phyloP scores from a whole-genome alignment of 2,329 filamentous ascomycete species.

The Thyridium curvatum region DNA sequence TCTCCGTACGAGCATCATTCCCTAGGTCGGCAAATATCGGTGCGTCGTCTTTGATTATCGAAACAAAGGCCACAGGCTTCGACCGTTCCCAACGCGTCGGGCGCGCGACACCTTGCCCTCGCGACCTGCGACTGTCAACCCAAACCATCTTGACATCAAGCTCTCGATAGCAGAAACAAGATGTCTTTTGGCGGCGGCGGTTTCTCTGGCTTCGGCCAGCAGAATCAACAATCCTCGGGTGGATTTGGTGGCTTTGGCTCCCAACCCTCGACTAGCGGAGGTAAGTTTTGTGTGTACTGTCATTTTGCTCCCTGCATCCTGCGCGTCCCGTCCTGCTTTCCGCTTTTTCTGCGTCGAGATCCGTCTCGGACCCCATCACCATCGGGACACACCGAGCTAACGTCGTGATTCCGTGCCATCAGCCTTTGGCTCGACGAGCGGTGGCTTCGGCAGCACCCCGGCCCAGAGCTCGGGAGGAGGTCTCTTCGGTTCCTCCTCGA shows the following conservation, averaged over 20 bases:
- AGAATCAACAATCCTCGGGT: slow-evolving; percentile 38
- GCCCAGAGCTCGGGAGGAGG: slow-evolving; percentile 32
- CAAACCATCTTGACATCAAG: slow-evolving; percentile 3
- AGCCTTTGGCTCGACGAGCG: slow-evolving; percentile 28
- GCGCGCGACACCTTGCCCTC: slow-evolving; percentile 15
- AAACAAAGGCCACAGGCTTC: no score
- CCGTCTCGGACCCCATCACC: not conserved
- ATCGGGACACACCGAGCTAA: no score
- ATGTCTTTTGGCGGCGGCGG: slow-evolving; percentile 53
- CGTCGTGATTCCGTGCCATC: not conserved
- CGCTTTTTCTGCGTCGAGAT: not conserved
- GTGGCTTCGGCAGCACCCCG: slow-evolving; percentile 23
- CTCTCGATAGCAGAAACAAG: slow-evolving; percentile 15
- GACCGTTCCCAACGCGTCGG: slow-evolving; percentile 18
- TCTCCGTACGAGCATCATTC: not conserved
- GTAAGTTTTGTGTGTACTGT: slow-evolving; percentile 36
- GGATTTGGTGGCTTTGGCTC: slow-evolving; percentile 54
- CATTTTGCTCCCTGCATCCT: slow-evolving; percentile 3
- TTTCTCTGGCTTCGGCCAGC: slow-evolving; percentile 54
- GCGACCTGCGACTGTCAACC: slow-evolving; percentile 1
- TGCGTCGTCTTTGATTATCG: no score
- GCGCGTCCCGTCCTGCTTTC: not conserved
- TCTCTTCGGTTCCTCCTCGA: slow-evolving; percentile 36
- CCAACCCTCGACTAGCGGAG: slow-evolving; percentile 35
- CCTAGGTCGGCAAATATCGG: no score